These are phyloP conservation scores for Hamamelis virginiana DNA, from an alignment of 164 flowering plant genomes.

Conservation along the genomic window DNA sequence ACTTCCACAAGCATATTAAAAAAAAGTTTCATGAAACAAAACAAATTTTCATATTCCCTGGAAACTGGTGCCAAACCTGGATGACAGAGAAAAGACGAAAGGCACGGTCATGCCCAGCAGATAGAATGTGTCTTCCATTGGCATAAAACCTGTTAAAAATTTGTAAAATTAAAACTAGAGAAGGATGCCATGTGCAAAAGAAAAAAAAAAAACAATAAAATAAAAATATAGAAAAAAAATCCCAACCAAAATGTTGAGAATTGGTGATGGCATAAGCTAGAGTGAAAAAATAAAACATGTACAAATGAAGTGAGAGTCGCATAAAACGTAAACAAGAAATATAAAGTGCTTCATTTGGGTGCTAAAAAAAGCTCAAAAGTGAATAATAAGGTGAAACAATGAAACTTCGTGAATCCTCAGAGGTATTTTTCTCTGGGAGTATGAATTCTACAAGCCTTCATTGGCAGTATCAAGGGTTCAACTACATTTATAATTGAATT, in stretches of 20 bases:
- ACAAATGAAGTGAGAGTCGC: not conserved
- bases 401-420: not conserved
- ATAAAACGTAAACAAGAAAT: not conserved
- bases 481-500: not conserved
- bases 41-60: not conserved
- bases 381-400: not conserved
- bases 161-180: not conserved
- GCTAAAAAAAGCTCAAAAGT: not conserved
- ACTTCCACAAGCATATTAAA: too few species aligned
- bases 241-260: not conserved
- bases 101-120: constrained; percentile 99
- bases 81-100: constrained; percentile 92
- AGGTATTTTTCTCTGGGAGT: not conserved
- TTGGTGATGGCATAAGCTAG: not conserved
- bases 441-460: not conserved
- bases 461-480: not conserved
- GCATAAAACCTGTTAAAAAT: constrained; percentile 69
- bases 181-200: not conserved
- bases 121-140: constrained; percentile 88
- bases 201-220: constrained; percentile 1
- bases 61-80: constrained; percentile 48
- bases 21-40: not conserved
- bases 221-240: too few species aligned
- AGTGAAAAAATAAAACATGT: not conserved
- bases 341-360: too few species aligned